Percentiles rank a stretch among this genome's conserved stretches.
phyloP scores from a whole-genome alignment of 768 basidiomycete genomes.

The Kwoniella sp. region DNA sequence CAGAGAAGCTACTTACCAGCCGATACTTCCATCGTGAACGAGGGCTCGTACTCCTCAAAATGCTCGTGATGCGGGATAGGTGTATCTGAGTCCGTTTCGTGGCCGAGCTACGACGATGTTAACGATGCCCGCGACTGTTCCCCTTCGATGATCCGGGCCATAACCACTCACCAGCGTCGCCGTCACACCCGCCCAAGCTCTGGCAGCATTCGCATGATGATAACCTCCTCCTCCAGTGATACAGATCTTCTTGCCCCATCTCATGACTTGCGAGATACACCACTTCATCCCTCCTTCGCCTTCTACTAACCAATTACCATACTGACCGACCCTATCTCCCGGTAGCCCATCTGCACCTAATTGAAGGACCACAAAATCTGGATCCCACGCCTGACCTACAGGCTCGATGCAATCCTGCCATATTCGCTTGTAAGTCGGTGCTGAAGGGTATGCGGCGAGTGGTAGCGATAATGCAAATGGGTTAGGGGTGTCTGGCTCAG shows the following conservation, averaged over 20 bases:
- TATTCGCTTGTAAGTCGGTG: slow-evolving; percentile 64
- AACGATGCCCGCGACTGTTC: too few species aligned
- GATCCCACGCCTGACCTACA: slow-evolving; percentile 66
- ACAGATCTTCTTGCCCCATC: slow-evolving; percentile 40
- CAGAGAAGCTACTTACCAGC: background rate
- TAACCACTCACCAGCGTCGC: slow-evolving; percentile 66
- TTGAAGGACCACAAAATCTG: slow-evolving; percentile 79
- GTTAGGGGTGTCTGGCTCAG: slow-evolving; percentile 60
- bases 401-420: slow-evolving; percentile 66
- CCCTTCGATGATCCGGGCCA: too few species aligned
- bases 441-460: slow-evolving; percentile 70
- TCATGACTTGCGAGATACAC: slow-evolving; percentile 50
- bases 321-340: slow-evolving; percentile 72
- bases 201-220: slow-evolving; percentile 75
- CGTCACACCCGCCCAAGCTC: slow-evolving; percentile 83
- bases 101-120: slow-evolving; percentile 60
- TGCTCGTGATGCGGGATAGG: slow-evolving; percentile 74
- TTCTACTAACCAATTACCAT: slow-evolving; percentile 67
- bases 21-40: slow-evolving; percentile 76
- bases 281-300: slow-evolving; percentile 68
- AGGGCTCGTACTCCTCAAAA: slow-evolving; percentile 75
- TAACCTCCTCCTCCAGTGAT: slow-evolving; percentile 70
- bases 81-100: slow-evolving; percentile 63
- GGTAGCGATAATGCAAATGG: slow-evolving; percentile 75
- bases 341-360: slow-evolving; percentile 86